A percentile compares a stretch with the other conserved stretches of the same genome.
These are phyloP conservation scores for Sanghuangporus weigelae DNA, from an alignment of 1,284 basidiomycete genomes.

Conservation along the genomic window DNA sequence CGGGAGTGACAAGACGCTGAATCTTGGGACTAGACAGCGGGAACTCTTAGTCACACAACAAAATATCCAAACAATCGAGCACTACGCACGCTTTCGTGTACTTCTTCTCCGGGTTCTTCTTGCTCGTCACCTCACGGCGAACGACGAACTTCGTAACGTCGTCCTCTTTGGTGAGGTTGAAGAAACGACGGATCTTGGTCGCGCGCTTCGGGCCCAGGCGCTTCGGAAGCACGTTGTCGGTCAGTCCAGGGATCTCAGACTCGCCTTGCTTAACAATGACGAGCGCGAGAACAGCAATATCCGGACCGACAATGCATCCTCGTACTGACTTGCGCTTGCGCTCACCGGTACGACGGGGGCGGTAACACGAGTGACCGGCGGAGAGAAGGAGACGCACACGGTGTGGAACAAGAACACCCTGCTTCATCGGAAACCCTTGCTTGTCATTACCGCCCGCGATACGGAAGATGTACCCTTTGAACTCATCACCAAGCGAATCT, in stretches of 20 bases:
- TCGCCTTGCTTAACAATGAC: conserved; percentile 99
- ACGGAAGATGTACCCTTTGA: conserved; percentile 95
- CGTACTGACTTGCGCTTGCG: conserved; percentile 99
- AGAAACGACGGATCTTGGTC: conserved; percentile 95
- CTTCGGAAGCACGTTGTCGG: conserved; percentile 92
- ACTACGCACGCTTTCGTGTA: conserved; percentile 93
- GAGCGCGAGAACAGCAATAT: conserved; percentile 93
- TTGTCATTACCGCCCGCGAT: conserved; percentile 98
- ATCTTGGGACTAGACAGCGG: conserved; percentile 64
- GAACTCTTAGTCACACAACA: conserved; percentile 2
- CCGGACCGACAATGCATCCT: conserved; percentile 95
- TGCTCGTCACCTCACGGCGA: conserved; percentile 82
- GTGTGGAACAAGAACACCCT: conserved; percentile 93
- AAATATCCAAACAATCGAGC: neutral
- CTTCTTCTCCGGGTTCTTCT: conserved; percentile 90
- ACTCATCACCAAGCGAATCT: conserved; percentile 93
- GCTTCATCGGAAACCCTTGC: conserved; percentile 99
- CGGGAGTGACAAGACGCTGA: conserved; percentile 89
- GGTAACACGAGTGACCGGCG: conserved; percentile 98
- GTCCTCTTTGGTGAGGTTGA: conserved; percentile 97
- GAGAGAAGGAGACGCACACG: conserved; percentile 93
- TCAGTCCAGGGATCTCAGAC: conserved; percentile 86
- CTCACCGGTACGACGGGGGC: conserved; percentile 88
- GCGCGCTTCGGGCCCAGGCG: conserved; percentile 93
- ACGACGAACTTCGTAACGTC: conserved; percentile 98